Evolutionary conservation across 768 basidiomycete genomes (phyloP).

Genomic region (Leucosporidium scottii): DNA sequence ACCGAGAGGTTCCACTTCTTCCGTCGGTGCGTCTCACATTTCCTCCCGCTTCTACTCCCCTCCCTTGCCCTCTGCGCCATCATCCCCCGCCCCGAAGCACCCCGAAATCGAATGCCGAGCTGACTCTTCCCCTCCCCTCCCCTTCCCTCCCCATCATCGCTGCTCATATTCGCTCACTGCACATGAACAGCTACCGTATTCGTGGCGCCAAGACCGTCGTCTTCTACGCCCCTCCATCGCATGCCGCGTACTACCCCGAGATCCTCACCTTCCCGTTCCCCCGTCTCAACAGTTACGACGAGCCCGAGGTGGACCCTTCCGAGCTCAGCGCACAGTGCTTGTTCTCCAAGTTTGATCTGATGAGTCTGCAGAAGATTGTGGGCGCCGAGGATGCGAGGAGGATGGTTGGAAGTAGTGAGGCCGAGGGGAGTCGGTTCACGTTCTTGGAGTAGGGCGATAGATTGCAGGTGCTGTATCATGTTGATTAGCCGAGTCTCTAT

Average conservation of each 20-base stretch:
- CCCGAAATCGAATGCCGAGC: background rate
- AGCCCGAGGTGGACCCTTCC: conserved; percentile 67
- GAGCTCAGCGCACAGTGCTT: conserved; percentile 76
- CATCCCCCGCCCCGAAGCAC: background rate
- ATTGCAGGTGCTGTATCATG: background rate
- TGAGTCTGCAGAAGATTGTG: conserved; percentile 78
- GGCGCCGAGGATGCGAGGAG: conserved; percentile 47
- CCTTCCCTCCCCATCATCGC: background rate
- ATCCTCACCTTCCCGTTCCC: conserved; percentile 80
- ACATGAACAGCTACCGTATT: conserved; percentile 66
- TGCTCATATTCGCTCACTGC: background rate
- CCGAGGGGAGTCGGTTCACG: conserved; percentile 41
- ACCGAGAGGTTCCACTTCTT: conserved; percentile 99
- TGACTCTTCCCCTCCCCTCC: background rate
- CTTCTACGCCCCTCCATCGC: conserved; percentile 87
- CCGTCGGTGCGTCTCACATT: conserved; percentile 53
- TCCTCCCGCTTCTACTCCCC: background rate
- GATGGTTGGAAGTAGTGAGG: conserved; percentile 41
- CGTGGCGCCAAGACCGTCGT: conserved; percentile 85
- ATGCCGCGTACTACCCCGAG: conserved; percentile 87
- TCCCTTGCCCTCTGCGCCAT: background rate
- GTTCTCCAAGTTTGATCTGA: conserved; percentile 83
- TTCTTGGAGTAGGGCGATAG: conserved; percentile 37
- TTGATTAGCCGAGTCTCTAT: too few species aligned
- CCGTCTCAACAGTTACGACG: conserved; percentile 10